These are phyloP conservation scores for Komagataella mondaviorum DNA, from an alignment of 805 yeast species.

Conservation along the genomic window DNA sequence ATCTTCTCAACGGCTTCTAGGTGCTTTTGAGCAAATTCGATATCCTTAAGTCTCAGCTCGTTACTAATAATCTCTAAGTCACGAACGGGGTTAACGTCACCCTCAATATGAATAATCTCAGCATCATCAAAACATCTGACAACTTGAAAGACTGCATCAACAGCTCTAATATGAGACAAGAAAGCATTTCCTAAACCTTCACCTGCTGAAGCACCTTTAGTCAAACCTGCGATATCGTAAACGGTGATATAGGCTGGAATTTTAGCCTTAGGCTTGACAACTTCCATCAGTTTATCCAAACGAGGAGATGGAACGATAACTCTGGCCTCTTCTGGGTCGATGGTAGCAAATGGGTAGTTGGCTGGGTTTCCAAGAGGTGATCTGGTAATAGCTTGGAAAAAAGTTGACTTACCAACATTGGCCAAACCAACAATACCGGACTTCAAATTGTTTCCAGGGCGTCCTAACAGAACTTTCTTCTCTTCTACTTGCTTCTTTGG, in stretches of 20 bases:
- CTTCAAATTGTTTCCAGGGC: slow-evolving; percentile 27
- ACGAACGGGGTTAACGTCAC: slow-evolving; percentile 90
- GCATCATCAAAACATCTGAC: slow-evolving; percentile 97
- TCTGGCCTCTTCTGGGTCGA: slow-evolving; percentile 57
- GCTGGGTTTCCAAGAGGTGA: slow-evolving; percentile 56
- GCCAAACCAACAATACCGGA: slow-evolving; percentile 94
- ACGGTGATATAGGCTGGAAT: slow-evolving; percentile 90
- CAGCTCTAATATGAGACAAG: slow-evolving; percentile 92
- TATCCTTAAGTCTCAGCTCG: slow-evolving; percentile 92
- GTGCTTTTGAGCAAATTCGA: slow-evolving; percentile 68
- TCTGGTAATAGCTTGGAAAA: slow-evolving; percentile 46
- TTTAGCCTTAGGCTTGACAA: slow-evolving; percentile 72
- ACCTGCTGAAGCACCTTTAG: slow-evolving; percentile 93
- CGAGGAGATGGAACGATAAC: slow-evolving; percentile 64
- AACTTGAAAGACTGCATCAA: slow-evolving; percentile 95
- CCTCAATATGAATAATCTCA: slow-evolving; percentile 93
- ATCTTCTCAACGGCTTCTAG: slow-evolving; percentile 41
- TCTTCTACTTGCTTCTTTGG: slow-evolving; percentile 27
- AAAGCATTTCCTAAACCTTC: slow-evolving; percentile 98
- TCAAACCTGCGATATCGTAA: slow-evolving; percentile 95
- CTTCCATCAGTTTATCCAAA: slow-evolving; percentile 59
- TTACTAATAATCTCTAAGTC: slow-evolving; percentile 86
- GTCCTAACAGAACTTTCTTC: slow-evolving; percentile 21
- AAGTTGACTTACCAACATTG: slow-evolving; percentile 51
- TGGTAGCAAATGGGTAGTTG: slow-evolving; percentile 64